A percentile compares a stretch with the other conserved stretches of the same genome.
Evolutionary conservation across 352 stramenopile genomes (phyloP).

Genomic region (Aphanomyces cochlioides): DNA sequence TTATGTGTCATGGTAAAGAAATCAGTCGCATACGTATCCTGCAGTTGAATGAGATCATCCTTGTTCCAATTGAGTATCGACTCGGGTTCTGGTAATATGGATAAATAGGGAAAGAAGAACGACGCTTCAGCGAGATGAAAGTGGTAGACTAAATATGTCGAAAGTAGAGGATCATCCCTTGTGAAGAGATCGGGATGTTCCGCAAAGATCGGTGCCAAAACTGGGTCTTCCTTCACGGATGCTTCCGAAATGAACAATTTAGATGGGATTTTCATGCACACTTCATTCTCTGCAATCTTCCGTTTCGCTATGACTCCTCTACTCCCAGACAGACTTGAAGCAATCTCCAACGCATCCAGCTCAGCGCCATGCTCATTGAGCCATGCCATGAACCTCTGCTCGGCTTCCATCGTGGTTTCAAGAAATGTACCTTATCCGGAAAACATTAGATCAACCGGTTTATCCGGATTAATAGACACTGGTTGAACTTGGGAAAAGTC

Average conservation of each 20-base stretch:
- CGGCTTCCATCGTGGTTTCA: neutral
- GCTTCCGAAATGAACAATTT: constrained; percentile 72
- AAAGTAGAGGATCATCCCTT: constrained; percentile 76
- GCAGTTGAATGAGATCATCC: constrained; percentile 62
- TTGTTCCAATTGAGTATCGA: constrained; percentile 80
- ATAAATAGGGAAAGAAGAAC: constrained; percentile 86
- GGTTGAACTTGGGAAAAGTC: no score
- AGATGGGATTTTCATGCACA: constrained; percentile 63
- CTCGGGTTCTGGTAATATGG: constrained; percentile 71
- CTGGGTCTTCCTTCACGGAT: constrained; percentile 49
- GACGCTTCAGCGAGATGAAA: constrained; percentile 51
- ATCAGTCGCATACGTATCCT: constrained; percentile 46
- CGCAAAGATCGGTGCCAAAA: constrained; percentile 45
- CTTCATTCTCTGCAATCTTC: constrained; percentile 53
- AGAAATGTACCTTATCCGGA: no score
- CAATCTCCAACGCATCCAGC: constrained; percentile 37
- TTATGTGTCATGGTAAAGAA: constrained; percentile 28
- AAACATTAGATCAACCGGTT: no score
- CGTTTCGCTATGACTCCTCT: constrained; percentile 54
- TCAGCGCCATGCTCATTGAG: constrained; percentile 34
- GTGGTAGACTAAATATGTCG: constrained; percentile 82
- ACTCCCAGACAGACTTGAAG: constrained; percentile 36
- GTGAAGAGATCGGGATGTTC: constrained; percentile 64
- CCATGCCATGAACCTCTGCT: constrained; percentile 31
- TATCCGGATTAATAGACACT: no score